Base-by-base conservation (phyloP, 2,329 filamentous ascomycete genomes). In the Neoarthrinium moseri region DNA sequence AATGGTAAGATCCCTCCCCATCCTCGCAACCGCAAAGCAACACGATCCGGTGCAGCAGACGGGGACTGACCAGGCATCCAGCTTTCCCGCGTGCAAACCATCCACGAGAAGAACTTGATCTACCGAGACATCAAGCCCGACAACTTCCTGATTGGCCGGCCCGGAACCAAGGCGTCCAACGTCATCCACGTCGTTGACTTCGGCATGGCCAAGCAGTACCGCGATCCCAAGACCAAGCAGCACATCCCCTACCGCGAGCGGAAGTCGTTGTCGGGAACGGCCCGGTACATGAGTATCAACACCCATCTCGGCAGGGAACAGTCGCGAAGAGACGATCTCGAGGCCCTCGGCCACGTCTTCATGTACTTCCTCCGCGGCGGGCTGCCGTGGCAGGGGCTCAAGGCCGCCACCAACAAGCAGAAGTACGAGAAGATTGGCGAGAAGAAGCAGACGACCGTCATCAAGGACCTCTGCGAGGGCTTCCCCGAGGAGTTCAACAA, bases 361-460 rank as follows among this genome's bases (percentile, higher is more conserved):
- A 83, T 88, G 75, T 88, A 88, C 67, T 87, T 88, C 66, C 67
- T 87, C 35, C 76, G 83, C n/a, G 84, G 84, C 37, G 82, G 81
- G 6, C 73, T 87, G 45, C 84, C 84, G 27, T 88, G 84, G 84
- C 83, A 88, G 63, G 84, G 83, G 8, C 72, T 88, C 52, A 87
- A 87, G 72, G 83, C 84, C 65, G 84, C 83, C 23, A 87, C 84
- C 37, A 87, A 87, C 69, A 86, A 99, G 82, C 94, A 99, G 67
- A 99, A 99, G 74, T 99, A 99, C 67, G 94, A 99, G 74, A 97
- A 97, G 80, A 99, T 99, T 70, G 94, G 94, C 36, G 92, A 99
- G 78, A 97, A 99, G 86, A 99, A 99, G 77, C 94, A 97, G 74
- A 96, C 92, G 0, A 97, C 94, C 18, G 82, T 83, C 5, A 95